Evolutionary conservation across 768 basidiomycete genomes (phyloP).

Genomic region (Dentipellis sp.): DNA sequence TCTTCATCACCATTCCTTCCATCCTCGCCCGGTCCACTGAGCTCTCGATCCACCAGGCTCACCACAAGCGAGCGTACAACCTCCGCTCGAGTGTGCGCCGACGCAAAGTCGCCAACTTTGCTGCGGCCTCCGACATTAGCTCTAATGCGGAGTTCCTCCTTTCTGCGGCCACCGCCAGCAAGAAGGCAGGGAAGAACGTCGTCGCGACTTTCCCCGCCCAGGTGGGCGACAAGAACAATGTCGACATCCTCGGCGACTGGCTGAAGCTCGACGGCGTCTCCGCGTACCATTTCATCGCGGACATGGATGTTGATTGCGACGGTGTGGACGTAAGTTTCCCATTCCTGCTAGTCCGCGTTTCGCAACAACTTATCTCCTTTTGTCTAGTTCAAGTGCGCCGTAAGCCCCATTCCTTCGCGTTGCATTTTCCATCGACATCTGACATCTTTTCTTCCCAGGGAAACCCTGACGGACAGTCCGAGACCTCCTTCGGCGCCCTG

Average conservation of each 20-base stretch:
- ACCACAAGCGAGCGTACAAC: background rate
- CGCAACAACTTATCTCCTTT: background rate
- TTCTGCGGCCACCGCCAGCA: background rate
- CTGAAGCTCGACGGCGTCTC: background rate
- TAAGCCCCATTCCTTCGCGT: background rate
- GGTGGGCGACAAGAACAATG: background rate
- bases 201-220: background rate
- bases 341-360: background rate
- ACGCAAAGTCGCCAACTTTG: background rate
- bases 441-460: background rate
- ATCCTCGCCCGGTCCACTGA: background rate
- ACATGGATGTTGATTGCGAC: background rate
- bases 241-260: background rate
- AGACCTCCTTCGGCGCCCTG: background rate
- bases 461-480: background rate
- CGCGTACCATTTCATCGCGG: background rate
- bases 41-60: background rate
- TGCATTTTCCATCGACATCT: too few species aligned
- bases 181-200: background rate
- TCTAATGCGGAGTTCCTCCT: background rate
- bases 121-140: background rate
- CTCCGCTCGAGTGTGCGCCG: background rate
- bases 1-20: background rate
- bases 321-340: background rate
- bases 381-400: background rate